These are phyloP conservation scores for Ceratocystis huliohia DNA, from an alignment of 2,329 filamentous ascomycete species.

Conservation along the genomic window DNA sequence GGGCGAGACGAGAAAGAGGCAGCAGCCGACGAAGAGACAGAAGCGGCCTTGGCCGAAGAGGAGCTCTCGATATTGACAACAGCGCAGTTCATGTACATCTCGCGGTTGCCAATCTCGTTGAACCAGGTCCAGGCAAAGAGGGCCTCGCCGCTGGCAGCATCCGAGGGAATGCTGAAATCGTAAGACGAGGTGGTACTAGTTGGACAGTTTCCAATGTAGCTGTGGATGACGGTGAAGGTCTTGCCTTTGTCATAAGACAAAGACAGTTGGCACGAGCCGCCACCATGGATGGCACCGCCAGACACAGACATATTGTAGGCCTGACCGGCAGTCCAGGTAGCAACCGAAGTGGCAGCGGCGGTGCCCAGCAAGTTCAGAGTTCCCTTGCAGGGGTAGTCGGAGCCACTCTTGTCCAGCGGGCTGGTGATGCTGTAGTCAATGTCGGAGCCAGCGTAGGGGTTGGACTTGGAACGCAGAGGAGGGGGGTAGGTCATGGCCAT, in stretches of 20 bases:
- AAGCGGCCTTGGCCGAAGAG: conserved; percentile 21
- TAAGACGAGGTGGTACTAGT: conserved; percentile 36
- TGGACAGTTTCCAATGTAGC: conserved; percentile 45
- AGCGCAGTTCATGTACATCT: conserved; percentile 83
- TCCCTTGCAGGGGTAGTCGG: conserved; percentile 67
- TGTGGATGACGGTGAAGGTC: conserved; percentile 55
- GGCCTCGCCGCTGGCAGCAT: conserved; percentile 48
- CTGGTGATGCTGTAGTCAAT: conserved; percentile 61
- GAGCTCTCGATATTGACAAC: conserved; percentile 46
- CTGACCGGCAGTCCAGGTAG: conserved; percentile 49
- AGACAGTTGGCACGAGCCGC: conserved; percentile 65
- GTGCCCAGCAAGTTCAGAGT: conserved; percentile 39
- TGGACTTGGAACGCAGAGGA: conserved; percentile 42
- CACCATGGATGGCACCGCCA: conserved; percentile 51
- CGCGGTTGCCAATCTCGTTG: conserved; percentile 63
- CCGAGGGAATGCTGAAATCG: conserved; percentile 52
- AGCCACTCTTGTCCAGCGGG: conserved; percentile 47
- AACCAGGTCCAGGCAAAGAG: conserved; percentile 68
- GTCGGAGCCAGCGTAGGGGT: conserved; percentile 35
- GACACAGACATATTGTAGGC: conserved; percentile 50
- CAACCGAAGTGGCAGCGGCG: conserved; percentile 39
- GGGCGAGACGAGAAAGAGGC: conserved; percentile 45
- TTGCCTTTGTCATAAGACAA: conserved; percentile 60
- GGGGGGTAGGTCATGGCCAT: conserved; percentile 44
- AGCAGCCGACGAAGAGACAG: conserved; percentile 23